Evolutionary conservation across 805 yeast genomes (phyloP).

Genomic region (Candida germanica): DNA sequence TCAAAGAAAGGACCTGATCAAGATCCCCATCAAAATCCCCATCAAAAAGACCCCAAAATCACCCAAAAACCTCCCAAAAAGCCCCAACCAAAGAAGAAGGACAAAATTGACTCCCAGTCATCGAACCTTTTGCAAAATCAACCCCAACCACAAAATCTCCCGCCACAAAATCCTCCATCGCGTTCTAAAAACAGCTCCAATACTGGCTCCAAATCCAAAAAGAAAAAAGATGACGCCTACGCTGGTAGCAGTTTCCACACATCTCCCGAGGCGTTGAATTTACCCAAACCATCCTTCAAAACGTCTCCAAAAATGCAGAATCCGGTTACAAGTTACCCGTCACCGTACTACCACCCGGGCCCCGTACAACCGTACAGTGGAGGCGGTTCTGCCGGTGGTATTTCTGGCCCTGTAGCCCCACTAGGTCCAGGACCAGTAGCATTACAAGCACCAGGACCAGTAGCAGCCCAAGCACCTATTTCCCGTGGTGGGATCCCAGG

Average conservation of each 20-base stretch:
- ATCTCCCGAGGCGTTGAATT: constrained; percentile 53
- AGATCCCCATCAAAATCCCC: no score
- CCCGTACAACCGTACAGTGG: constrained; percentile 1
- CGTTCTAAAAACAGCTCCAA: neutral
- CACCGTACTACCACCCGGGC: constrained; percentile 1
- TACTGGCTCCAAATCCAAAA: constrained; percentile 3
- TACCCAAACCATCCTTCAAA: constrained; percentile 54
- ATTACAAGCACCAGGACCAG: neutral
- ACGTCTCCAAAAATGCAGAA: constrained; percentile 9
- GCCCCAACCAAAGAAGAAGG: neutral
- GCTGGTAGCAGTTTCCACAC: constrained; percentile 59
- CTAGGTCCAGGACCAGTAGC: constrained; percentile 2
- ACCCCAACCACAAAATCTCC: neutral
- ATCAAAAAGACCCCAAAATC: no score
- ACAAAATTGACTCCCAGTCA: no score
- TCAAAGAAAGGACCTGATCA: no score
- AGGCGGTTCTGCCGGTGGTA: no score
- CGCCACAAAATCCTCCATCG: neutral
- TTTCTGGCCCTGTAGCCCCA: no score
- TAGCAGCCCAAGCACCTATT: constrained; percentile 1
- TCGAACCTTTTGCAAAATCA: neutral
- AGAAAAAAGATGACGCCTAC: constrained; percentile 32
- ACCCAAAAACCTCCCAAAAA: no score
- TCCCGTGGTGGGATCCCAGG: neutral
- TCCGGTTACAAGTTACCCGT: constrained; percentile 25